These are phyloP conservation scores for Solanum bulbocastanum DNA, from an alignment of 257 asterid species.

Conservation along the genomic window DNA sequence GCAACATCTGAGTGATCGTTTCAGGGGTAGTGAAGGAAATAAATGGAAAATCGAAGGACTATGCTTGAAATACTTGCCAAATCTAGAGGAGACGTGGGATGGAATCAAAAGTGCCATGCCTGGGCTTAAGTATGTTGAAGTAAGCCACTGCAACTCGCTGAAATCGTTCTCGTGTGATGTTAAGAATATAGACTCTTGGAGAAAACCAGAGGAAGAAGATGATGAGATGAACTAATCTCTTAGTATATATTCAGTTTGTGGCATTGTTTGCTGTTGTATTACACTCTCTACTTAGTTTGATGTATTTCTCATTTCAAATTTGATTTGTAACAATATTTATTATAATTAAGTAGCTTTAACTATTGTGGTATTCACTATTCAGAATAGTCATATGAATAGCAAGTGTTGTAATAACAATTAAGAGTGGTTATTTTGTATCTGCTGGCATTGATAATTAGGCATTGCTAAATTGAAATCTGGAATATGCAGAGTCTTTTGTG, in stretches of 20 bases:
- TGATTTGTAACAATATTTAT: not conserved
- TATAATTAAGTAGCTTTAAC: not conserved
- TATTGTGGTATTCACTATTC: not conserved
- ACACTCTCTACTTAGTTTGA: not conserved
- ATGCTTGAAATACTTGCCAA: slow-evolving; percentile 16
- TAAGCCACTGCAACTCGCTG: slow-evolving; percentile 10
- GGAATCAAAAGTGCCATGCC: not conserved
- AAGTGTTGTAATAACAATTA: not conserved
- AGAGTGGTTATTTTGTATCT: not conserved
- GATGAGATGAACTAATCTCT: not conserved
- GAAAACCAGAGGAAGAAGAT: not conserved
- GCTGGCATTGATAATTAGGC: not conserved
- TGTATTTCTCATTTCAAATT: not conserved
- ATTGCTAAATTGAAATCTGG: no score
- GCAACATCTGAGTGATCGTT: not conserved
- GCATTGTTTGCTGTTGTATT: not conserved
- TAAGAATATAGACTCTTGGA: not conserved
- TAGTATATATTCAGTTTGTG: not conserved
- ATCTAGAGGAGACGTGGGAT: slow-evolving; percentile 2
- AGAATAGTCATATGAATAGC: not conserved
- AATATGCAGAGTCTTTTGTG: no score
- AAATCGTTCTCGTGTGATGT: not conserved
- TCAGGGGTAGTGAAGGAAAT: not conserved
- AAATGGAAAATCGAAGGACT: slow-evolving; percentile 11
- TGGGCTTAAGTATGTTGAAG: not conserved